Conservation (phyloP, 345 rosid species). For the Syzygium oleosum region DNA sequence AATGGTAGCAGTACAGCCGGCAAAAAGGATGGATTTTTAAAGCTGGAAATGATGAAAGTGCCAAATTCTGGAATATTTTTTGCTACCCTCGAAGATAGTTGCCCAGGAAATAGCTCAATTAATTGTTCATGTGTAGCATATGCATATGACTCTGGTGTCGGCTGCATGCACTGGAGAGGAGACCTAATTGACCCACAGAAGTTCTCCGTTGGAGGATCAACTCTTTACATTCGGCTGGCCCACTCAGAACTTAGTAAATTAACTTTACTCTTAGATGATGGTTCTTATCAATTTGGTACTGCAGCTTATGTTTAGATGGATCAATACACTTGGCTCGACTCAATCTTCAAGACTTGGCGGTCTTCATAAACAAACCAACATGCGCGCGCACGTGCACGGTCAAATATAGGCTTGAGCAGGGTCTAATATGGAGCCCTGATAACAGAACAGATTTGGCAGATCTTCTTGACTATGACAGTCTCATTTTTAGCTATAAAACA, state of each 20-base stretch:
- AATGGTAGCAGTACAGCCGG: background rate
- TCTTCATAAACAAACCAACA: background rate
- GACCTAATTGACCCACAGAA: slow-evolving; percentile 6
- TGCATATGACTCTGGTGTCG: slow-evolving; percentile 7
- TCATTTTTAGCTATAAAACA: background rate
- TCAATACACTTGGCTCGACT: background rate
- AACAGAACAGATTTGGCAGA: background rate
- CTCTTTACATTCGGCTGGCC: slow-evolving; percentile 8
- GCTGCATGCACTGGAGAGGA: slow-evolving; percentile 10
- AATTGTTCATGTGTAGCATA: slow-evolving; percentile 19
- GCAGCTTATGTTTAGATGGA: background rate
- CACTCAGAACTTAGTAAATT: slow-evolving; percentile 5
- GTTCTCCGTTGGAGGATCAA: slow-evolving; percentile 1
- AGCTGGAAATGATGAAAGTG: slow-evolving; percentile 4
- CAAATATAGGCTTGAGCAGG: background rate
- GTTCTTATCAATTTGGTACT: background rate
- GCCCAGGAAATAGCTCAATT: no score
- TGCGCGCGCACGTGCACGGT: background rate
- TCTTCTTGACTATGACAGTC: background rate
- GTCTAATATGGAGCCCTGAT: background rate
- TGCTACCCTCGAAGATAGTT: no score
- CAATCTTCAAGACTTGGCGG: background rate
- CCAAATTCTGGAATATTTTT: background rate
- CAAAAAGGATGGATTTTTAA: slow-evolving; percentile 10
- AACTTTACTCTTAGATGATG: background rate